A percentile compares a stretch with the other conserved stretches of the same genome.
Evolutionary conservation across 2,329 filamentous ascomycete species (phyloP).

Genomic region (Truncatella angustata): DNA sequence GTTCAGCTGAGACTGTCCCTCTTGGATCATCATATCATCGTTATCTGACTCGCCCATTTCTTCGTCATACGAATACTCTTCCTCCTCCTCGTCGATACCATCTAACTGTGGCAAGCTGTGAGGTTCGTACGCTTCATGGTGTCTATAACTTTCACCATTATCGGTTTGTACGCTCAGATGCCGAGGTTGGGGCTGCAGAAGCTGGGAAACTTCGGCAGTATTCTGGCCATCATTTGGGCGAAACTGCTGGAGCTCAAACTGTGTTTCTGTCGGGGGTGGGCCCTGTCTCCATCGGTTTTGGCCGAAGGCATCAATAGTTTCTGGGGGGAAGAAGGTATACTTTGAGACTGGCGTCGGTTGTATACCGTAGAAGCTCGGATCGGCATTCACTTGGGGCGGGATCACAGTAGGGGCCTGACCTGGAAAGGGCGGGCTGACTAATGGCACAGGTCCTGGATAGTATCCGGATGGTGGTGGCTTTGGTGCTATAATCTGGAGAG

Average conservation of each 20-base stretch:
- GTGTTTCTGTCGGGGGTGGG: neutral
- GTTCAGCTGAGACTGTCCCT: constrained; percentile 36
- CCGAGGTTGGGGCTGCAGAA: neutral
- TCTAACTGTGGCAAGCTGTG: too few relatives aligned
- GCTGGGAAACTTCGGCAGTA: neutral
- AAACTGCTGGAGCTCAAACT: constrained; percentile 19
- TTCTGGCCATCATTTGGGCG: neutral
- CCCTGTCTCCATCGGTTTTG: constrained; percentile 23
- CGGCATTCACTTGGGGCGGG: constrained; percentile 22
- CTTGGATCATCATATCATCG: constrained; percentile 37
- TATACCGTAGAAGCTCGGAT: constrained; percentile 19
- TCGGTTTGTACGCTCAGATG: too few relatives aligned
- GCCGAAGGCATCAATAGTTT: constrained; percentile 24
- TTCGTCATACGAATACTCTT: constrained; percentile 54
- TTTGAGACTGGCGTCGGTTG: constrained; percentile 17
- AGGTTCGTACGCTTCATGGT: too few relatives aligned
- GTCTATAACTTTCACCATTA: too few relatives aligned
- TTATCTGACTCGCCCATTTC: constrained; percentile 63
- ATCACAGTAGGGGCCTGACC: constrained; percentile 28
- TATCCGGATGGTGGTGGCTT: constrained; percentile 43
- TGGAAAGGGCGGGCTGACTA: constrained; percentile 28
- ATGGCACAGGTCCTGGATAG: constrained; percentile 25
- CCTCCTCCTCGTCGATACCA: neutral
- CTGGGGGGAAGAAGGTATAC: constrained; percentile 29
- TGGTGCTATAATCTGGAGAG: constrained; percentile 48